phyloP scores from a whole-genome alignment of 1,139 yeast genomes.

The Entelexis sorbosivorans region DNA sequence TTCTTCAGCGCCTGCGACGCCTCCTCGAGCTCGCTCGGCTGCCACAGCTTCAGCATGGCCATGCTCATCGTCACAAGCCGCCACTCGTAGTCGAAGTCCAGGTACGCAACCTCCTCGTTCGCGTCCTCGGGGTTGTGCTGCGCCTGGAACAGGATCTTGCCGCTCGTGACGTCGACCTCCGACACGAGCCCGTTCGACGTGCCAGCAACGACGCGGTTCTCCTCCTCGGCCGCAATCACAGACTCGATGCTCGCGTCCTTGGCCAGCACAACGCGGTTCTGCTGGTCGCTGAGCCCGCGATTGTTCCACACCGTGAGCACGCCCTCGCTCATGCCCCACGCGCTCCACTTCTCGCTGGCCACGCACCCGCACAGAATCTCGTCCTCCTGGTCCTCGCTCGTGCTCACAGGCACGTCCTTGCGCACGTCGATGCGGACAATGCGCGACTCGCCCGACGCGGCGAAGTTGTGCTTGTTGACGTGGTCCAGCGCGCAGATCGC shows the following conservation, averaged over 20 bases:
- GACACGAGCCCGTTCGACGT: slow-evolving; percentile 71
- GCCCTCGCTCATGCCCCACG: slow-evolving; percentile 86
- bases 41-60: slow-evolving; percentile 73
- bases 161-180: slow-evolving; percentile 53
- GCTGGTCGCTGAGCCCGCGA: slow-evolving; percentile 50
- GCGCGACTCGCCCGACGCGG: slow-evolving; percentile 75
- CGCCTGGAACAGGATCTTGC: slow-evolving; percentile 55
- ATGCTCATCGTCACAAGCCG: slow-evolving; percentile 72
- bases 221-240: slow-evolving; percentile 62
- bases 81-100: slow-evolving; percentile 73
- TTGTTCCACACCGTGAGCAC: slow-evolving; percentile 84
- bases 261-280: slow-evolving; percentile 62
- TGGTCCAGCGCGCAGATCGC: slow-evolving; percentile 29
- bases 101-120: slow-evolving; percentile 55
- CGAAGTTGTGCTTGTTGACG: slow-evolving; percentile 68
- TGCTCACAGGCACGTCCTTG: slow-evolving; percentile 43
- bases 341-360: slow-evolving; percentile 51
- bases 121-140: slow-evolving; percentile 42
- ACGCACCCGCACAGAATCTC: slow-evolving; percentile 64
- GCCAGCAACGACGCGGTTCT: slow-evolving; percentile 72
- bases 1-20: slow-evolving; percentile 19
- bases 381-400: slow-evolving; percentile 85
- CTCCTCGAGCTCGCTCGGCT: slow-evolving; percentile 21
- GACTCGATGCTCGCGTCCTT: slow-evolving; percentile 65
- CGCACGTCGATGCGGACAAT: slow-evolving; percentile 70